These are phyloP conservation scores for Tulasnella calospora DNA, from an alignment of 768 basidiomycete species.

Conservation along the genomic window DNA sequence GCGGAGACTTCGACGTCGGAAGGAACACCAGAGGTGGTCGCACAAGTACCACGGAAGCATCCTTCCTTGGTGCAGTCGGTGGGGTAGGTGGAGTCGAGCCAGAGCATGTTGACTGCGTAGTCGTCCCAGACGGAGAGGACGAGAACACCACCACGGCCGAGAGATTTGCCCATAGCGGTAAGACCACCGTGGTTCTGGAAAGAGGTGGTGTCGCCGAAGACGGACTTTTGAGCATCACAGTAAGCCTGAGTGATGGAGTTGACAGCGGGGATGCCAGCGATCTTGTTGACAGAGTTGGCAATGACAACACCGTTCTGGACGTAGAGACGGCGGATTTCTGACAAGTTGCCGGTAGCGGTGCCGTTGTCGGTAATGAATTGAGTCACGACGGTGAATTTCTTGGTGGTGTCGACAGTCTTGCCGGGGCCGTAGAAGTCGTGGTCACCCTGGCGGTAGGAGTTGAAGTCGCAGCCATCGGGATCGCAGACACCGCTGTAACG, in stretches of 20 bases:
- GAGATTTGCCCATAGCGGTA: conserved; percentile 36
- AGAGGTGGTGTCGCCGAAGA: conserved; percentile 44
- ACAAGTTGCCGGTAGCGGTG: conserved; percentile 46
- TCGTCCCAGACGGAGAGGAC: conserved; percentile 54
- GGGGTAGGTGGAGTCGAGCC: conserved; percentile 26
- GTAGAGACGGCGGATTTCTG: conserved; percentile 43
- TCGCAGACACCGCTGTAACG: conserved; percentile 42
- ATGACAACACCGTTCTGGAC: conserved; percentile 52
- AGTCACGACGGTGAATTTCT: conserved; percentile 54
- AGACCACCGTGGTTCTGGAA: conserved; percentile 46
- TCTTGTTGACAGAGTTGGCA: conserved; percentile 47
- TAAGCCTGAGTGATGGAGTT: conserved; percentile 26
- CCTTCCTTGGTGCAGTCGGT: conserved; percentile 20
- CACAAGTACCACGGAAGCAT: conserved; percentile 25
- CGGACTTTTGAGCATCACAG: conserved; percentile 29
- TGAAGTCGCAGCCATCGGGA: conserved; percentile 58
- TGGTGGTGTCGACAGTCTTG: conserved; percentile 48
- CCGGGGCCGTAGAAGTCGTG: conserved; percentile 46
- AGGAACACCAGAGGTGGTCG: conserved; percentile 26
- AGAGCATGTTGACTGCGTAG: conserved; percentile 47
- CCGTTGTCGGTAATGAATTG: conserved; percentile 51
- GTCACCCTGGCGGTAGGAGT: conserved; percentile 55
- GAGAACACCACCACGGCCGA: conserved; percentile 46
- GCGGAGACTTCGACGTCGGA: conserved; percentile 20
- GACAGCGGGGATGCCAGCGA: conserved; percentile 41